Evolutionary conservation across 257 asterid species (phyloP), one percentile per base, ranked within the genome.

Genomic region (Solanum dulcamara): DNA sequence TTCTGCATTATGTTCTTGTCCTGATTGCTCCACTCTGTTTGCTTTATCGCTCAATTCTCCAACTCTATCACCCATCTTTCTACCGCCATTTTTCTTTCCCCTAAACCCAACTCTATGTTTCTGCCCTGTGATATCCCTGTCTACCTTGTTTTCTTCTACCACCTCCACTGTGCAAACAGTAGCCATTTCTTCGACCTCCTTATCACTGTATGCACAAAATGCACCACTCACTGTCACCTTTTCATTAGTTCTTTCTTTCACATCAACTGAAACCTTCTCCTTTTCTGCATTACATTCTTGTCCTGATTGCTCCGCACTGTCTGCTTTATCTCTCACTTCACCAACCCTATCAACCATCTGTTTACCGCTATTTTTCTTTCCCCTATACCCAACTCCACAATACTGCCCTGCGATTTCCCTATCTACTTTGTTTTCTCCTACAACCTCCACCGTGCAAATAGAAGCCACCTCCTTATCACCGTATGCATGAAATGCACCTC

Each of bases 71-170:
- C 60, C 55, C 13, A 83, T 66, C 71, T 17, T 64, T 67, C 35
- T 55, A 74, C 82, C 3, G 15, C 86, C 32, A 12, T 13, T 22
- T 30, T 79, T 80, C 57, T 89, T 81, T 46, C 64, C 83, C 77
- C 77, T 14, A 17, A 67, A 80, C 64, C 88, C 80, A 81, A 87
- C 87, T 81, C 85, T 50, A 84, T 77, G 22, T 42, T 70, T 81
- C 80, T 81, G 32, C 18, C 80, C 13, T 83, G 87, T 88, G 42
- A 60, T 59, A 40, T 86, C 64, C 86, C 87, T 37, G 35, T 71
- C 8, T 18, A 33, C 26, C 14, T 68, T 68, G 77, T 18, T 68
- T 68, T 68, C 46, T 33, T 9, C 28, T 33, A 64, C 38, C 37
- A 28, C 72, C 38, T 64, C 22, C 70, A 62, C 70, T 26, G 70